phyloP scores from a whole-genome alignment of 352 stramenopile species.

The Pythium sukuiense region DNA sequence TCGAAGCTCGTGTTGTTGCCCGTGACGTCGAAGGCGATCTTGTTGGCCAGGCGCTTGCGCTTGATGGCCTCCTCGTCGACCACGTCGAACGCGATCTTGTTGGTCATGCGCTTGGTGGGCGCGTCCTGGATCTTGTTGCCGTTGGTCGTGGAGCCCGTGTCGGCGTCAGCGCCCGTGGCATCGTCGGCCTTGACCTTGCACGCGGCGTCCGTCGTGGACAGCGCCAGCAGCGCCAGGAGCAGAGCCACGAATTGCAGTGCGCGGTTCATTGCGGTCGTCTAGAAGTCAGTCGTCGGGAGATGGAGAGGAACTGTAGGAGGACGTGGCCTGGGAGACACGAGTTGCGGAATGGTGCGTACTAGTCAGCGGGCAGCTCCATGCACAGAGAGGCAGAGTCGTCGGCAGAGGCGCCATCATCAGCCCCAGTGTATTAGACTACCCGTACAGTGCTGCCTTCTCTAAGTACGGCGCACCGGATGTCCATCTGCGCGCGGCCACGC shows the following conservation, averaged over 20 bases:
- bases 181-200: conserved; percentile 38
- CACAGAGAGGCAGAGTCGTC: not conserved
- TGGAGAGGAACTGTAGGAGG: not conserved
- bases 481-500: conserved; percentile 1
- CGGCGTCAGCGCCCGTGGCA: conserved; percentile 16
- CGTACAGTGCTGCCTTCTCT: not conserved
- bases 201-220: conserved; percentile 29
- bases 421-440: too few species aligned
- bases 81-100: conserved; percentile 39
- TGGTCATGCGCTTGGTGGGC: conserved; percentile 30
- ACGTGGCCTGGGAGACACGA: conserved; percentile 5
- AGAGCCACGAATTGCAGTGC: conserved; percentile 29
- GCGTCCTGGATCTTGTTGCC: conserved; percentile 38
- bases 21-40: conserved; percentile 27
- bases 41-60: conserved; percentile 15
- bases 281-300: not conserved
- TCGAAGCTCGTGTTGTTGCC: conserved; percentile 2
- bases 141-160: conserved; percentile 7
- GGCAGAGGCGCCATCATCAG: not conserved
- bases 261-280: conserved; percentile 25
- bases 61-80: conserved; percentile 10
- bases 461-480: not conserved
- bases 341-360: conserved; percentile 14
- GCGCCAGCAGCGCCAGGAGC: conserved; percentile 24
- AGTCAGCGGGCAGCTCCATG: not conserved